Conservation (phyloP, 345 rosid genomes). For the Microcos paniculata region DNA sequence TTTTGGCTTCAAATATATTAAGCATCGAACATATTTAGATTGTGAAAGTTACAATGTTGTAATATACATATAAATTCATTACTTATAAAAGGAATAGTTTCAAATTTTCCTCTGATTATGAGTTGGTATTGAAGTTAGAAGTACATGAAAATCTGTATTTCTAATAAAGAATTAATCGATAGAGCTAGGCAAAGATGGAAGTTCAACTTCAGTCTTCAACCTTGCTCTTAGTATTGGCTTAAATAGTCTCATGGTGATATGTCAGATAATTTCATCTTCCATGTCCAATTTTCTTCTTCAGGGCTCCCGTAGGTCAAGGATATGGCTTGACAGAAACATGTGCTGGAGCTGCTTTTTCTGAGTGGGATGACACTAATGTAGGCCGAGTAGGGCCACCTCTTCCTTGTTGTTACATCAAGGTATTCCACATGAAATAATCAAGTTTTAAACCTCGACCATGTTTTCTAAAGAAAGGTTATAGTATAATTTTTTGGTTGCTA, state of each 20-base stretch:
- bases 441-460: not conserved
- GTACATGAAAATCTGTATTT: not conserved
- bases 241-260: not conserved
- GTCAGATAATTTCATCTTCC: conserved; percentile 11
- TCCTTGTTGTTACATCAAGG: conserved; percentile 81
- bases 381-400: conserved; percentile 95
- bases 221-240: not conserved
- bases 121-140: not conserved
- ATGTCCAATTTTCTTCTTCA: conserved; percentile 22
- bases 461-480: not conserved
- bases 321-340: conserved; percentile 95
- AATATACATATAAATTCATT: not conserved
- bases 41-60: not conserved
- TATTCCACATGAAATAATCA: conserved; percentile 21
- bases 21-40: not conserved
- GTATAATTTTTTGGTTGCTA: not conserved
- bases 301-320: conserved; percentile 86
- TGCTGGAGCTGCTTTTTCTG: conserved; percentile 88
- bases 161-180: not conserved
- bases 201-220: not conserved
- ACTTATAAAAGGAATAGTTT: not conserved
- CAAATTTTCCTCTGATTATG: not conserved
- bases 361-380: conserved; percentile 65
- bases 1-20: not conserved
- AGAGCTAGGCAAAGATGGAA: not conserved